Evolutionary conservation across 2,329 filamentous ascomycete species (phyloP).

Genomic region (Aspergillus ibericus): DNA sequence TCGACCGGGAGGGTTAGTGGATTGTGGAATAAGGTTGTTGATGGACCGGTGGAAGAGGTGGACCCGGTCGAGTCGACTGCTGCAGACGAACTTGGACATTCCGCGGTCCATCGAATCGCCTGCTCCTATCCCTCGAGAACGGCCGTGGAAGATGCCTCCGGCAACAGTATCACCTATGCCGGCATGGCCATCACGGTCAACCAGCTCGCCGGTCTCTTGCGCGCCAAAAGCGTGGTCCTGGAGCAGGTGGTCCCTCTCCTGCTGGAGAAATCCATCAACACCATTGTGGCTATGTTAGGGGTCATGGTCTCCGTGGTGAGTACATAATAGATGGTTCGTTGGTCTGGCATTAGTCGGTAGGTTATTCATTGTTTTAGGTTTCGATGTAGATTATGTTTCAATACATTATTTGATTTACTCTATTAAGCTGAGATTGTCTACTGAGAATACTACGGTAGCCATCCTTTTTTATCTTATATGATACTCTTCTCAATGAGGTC

Average conservation of each 20-base stretch:
- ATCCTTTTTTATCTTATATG: no score
- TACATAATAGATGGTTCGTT: no score
- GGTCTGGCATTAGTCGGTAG: no score
- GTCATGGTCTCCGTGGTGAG: neutral
- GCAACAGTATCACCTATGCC: neutral
- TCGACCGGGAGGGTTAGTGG: neutral
- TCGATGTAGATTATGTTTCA: no score
- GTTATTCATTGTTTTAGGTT: no score
- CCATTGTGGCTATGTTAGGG: slow-evolving; percentile 1
- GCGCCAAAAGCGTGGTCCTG: neutral
- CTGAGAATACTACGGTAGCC: no score
- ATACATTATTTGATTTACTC: no score
- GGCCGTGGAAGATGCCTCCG: neutral
- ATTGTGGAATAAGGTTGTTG: neutral
- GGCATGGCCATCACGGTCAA: neutral
- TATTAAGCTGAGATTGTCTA: no score
- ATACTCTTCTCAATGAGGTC: no score
- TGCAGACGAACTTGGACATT: neutral
- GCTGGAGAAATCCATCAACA: slow-evolving; percentile 5
- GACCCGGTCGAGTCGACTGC: no score
- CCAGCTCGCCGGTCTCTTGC: neutral
- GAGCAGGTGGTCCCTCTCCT: slow-evolving; percentile 5
- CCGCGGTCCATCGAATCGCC: neutral
- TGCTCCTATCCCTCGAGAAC: neutral
- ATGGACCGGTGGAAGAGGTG: neutral